These are phyloP conservation scores for Penicillium manginii DNA, from an alignment of 495 filamentous ascomycete species.

Conservation along the genomic window DNA sequence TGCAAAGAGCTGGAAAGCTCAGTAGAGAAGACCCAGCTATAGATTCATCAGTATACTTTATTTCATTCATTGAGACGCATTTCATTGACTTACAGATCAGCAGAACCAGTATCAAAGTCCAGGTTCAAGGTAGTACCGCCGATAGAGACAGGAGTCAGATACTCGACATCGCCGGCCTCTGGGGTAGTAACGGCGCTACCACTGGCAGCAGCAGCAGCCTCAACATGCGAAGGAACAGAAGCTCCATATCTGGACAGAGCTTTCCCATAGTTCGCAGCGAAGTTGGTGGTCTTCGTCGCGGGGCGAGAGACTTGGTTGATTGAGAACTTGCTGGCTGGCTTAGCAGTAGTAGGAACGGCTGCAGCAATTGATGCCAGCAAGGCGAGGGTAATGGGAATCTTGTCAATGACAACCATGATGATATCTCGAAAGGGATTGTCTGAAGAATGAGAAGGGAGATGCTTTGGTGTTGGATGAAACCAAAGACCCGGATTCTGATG, in stretches of 20 bases:
- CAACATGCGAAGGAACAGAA: slow-evolving; percentile 41
- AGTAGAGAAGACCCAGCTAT: slow-evolving; percentile 55
- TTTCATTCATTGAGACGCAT: not conserved
- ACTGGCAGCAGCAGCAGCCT: slow-evolving; percentile 42
- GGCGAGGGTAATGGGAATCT: slow-evolving; percentile 29
- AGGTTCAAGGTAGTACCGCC: slow-evolving; percentile 63
- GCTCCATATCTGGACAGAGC: slow-evolving; percentile 48
- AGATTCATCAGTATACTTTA: slow-evolving; percentile 6
- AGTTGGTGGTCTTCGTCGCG: slow-evolving; percentile 34
- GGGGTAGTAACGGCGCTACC: slow-evolving; percentile 56
- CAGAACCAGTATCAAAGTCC: slow-evolving; percentile 74
- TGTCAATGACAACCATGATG: slow-evolving; percentile 44
- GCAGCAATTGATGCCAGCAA: slow-evolving; percentile 33
- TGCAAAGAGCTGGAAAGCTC: slow-evolving; percentile 46
- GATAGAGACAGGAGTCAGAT: slow-evolving; percentile 65
- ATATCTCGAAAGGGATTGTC: not conserved
- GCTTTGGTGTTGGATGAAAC: slow-evolving; percentile 5
- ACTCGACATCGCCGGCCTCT: slow-evolving; percentile 60
- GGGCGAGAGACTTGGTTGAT: slow-evolving; percentile 38
- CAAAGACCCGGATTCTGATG: not conserved
- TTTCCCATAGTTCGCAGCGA: slow-evolving; percentile 42
- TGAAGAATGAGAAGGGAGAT: not conserved
- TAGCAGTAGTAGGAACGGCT: slow-evolving; percentile 32
- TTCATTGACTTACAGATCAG: slow-evolving; percentile 62
- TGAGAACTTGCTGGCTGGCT: slow-evolving; percentile 34